Evolutionary conservation across 768 basidiomycete species (phyloP).

Genomic region (Rhizopogon vesiculosus): DNA sequence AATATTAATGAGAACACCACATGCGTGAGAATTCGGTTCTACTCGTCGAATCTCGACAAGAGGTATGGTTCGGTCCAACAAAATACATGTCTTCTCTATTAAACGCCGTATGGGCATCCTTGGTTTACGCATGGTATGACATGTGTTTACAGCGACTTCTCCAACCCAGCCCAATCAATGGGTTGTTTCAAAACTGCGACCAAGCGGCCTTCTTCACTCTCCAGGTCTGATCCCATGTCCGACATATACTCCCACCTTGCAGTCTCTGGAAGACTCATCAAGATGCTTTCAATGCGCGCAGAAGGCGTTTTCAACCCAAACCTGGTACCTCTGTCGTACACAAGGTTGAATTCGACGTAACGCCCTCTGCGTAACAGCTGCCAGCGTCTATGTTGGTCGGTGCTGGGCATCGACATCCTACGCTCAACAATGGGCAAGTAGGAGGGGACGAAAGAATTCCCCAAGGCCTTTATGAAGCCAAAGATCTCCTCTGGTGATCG

Average conservation of each 20-base stretch:
- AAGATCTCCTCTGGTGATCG: slow-evolving; percentile 68
- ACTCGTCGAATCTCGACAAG: too few relatives aligned
- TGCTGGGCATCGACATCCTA: slow-evolving; percentile 50
- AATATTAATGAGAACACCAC: too few relatives aligned
- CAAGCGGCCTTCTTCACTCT: slow-evolving; percentile 63
- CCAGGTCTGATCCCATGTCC: slow-evolving; percentile 59
- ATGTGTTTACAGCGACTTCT: too few relatives aligned
- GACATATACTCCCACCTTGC: slow-evolving; percentile 90
- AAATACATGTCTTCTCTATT: too few relatives aligned
- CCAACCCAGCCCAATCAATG: slow-evolving; percentile 48
- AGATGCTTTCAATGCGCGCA: slow-evolving; percentile 82
- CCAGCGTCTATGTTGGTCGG: slow-evolving; percentile 79
- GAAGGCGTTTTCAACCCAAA: slow-evolving; percentile 84
- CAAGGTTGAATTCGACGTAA: slow-evolving; percentile 93
- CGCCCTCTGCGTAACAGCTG: slow-evolving; percentile 87
- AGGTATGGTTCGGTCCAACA: too few relatives aligned
- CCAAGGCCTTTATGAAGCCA: slow-evolving; percentile 63
- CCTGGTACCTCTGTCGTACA: slow-evolving; percentile 84
- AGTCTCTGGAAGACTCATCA: slow-evolving; percentile 86
- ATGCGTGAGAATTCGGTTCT: too few relatives aligned
- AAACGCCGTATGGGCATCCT: too few relatives aligned
- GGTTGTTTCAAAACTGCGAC: slow-evolving; percentile 59
- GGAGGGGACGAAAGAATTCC: slow-evolving; percentile 81
- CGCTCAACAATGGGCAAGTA: slow-evolving; percentile 82
- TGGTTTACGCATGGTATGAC: too few relatives aligned